Evolutionary conservation across 345 rosid genomes (phyloP), one percentile per base, ranked within the genome.

Genomic region (Gossypium bickii): DNA sequence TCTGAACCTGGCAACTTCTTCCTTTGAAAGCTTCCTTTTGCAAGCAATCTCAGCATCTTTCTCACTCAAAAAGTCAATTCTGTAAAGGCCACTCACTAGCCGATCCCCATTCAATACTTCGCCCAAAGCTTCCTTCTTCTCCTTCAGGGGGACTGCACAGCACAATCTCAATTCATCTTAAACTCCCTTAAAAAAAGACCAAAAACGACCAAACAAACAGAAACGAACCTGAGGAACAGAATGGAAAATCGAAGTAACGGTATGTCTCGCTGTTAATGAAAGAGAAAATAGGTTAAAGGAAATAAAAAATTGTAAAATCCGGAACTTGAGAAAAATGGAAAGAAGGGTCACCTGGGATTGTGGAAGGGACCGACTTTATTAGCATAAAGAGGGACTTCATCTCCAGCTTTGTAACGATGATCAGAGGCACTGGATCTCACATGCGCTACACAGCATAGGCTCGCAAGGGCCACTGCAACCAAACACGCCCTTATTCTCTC

Each of bases 41-140:
- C 89, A 86, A 53, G 80, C 89, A 80, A 62, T 29, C 49, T 79
- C 83, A 11, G 89, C 73, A 25, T 78, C 80, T 47, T 80, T 86
- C 9, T 86, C 87, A 25, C 38, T 67, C 60, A 77, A 38, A 47
- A 86, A 86, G 63, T 86, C 79, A 20, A 86, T 84, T 56, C 78
- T 78, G 76, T 83, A 89, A 0, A 88, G 94, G 20, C 91, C 92
- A 75, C 81, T 89, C 1, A 89, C 94, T 48, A 89, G 68, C 34
- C 41, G 41, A 5, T 34, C 41, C 41, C 41, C 41, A 34, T 34
- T 34, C 41, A 89, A 81, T 66, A 89, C 86, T 73, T 90, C 92
- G 43, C 92, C 92, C 64, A 90, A 88, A 59, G 92, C 92, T 84
- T 90, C 89, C 78, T 75, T 82, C 74, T 84, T 86, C 48, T 82